These are phyloP conservation scores for Chara braunii DNA, from an alignment of 139 green algal species.

Conservation along the genomic window DNA sequence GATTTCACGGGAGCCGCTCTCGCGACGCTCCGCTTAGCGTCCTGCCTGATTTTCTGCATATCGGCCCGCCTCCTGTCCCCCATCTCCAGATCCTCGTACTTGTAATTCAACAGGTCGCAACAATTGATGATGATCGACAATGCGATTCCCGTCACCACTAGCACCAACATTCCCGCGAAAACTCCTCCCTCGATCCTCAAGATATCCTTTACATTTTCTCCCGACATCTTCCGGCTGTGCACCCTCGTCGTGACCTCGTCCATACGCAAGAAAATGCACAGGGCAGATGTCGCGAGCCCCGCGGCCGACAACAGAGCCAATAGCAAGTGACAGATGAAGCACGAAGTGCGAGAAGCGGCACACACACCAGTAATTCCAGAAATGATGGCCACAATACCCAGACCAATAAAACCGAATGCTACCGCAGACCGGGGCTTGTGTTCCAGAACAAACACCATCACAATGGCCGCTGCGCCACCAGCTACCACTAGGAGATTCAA, in stretches of 20 bases:
- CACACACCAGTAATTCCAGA: slow-evolving; percentile 26
- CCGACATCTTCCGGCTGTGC: too few species aligned
- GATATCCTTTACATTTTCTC: slow-evolving; percentile 12
- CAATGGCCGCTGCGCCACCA: slow-evolving; percentile 9
- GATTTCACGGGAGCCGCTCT: too few species aligned
- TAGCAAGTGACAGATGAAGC: slow-evolving; percentile 29
- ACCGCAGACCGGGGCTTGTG: slow-evolving; percentile 14
- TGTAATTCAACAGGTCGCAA: too few species aligned
- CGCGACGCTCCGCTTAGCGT: too few species aligned
- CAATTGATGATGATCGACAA: too few species aligned
- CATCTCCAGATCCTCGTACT: too few species aligned
- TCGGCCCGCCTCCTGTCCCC: too few species aligned
- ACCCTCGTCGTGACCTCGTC: too few species aligned
- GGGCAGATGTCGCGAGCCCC: slow-evolving; percentile 5
- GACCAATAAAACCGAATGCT: slow-evolving; percentile 23
- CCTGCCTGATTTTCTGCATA: too few species aligned
- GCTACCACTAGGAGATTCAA: slow-evolving; percentile 25
- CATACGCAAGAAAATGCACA: slow-evolving; percentile 35
- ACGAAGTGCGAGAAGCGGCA: slow-evolving; percentile 1
- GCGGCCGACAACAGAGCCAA: slow-evolving; percentile 12
- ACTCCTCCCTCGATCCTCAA: slow-evolving; percentile 13
- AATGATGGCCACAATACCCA: slow-evolving; percentile 5
- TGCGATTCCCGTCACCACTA: too few species aligned
- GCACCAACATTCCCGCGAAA: too few species aligned
- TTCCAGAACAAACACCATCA: slow-evolving; percentile 17